A percentile compares a stretch with the other conserved stretches of the same genome.
phyloP scores from a whole-genome alignment of 2,329 filamentous ascomycete species.

The Orbilia javanica region DNA sequence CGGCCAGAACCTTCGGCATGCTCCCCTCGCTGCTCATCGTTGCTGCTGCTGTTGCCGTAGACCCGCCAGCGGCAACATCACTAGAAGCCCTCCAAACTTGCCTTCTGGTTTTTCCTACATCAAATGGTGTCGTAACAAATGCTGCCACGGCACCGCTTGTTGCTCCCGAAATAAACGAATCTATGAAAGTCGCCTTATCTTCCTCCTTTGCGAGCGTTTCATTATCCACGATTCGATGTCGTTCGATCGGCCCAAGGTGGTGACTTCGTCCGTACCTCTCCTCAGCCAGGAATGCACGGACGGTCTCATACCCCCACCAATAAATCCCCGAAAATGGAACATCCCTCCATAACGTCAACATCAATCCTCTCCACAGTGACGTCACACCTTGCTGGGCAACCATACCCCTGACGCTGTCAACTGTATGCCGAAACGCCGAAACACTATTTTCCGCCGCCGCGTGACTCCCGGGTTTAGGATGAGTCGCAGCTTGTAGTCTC shows the following conservation, averaged over 20 bases:
- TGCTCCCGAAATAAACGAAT: slow-evolving; percentile 90
- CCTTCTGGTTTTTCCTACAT: slow-evolving; percentile 95
- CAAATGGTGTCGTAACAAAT: slow-evolving; percentile 91
- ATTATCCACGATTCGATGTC: slow-evolving; percentile 73
- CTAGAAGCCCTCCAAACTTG: slow-evolving; percentile 77
- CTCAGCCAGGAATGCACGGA: slow-evolving; percentile 70
- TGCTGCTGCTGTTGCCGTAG: slow-evolving; percentile 64
- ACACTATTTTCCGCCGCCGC: slow-evolving; percentile 65
- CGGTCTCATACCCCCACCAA: slow-evolving; percentile 96
- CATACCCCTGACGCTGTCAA: slow-evolving; percentile 82
- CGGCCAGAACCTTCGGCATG: slow-evolving; percentile 87
- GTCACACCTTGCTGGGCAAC: slow-evolving; percentile 80
- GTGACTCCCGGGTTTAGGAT: slow-evolving; percentile 61
- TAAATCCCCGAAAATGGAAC: slow-evolving; percentile 97
- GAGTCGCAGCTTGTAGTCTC: slow-evolving; percentile 79
- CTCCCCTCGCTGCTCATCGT: slow-evolving; percentile 75
- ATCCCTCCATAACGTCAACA: slow-evolving; percentile 93
- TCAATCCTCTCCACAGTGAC: slow-evolving; percentile 90
- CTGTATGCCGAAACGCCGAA: slow-evolving; percentile 81
- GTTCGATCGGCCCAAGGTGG: slow-evolving; percentile 68
- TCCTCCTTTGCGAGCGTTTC: slow-evolving; percentile 59
- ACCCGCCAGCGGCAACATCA: slow-evolving; percentile 63
- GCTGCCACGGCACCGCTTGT: slow-evolving; percentile 86
- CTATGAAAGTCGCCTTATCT: slow-evolving; percentile 75
- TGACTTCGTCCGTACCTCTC: slow-evolving; percentile 52